A percentile compares a stretch with the other conserved stretches of the same genome.
These are phyloP conservation scores for Acacia pycnantha DNA, from an alignment of 331 rosid species.

Conservation along the genomic window DNA sequence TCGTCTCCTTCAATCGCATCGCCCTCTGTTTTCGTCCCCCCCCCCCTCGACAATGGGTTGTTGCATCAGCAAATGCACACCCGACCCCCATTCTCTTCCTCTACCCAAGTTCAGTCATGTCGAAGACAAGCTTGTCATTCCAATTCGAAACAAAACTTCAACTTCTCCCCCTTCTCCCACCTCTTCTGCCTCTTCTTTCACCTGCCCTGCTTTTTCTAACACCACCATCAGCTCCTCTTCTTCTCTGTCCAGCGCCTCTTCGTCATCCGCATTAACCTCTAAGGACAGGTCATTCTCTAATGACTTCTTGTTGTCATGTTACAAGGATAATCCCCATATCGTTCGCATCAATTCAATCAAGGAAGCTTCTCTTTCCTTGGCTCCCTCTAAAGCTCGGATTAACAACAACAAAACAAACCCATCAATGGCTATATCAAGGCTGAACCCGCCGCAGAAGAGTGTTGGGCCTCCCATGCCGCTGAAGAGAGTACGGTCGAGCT, in stretches of 20 bases:
- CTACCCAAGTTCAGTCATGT: neutral
- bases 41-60: conserved; percentile 45
- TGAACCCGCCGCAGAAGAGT: neutral
- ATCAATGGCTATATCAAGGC: neutral
- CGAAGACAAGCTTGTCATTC: conserved; percentile 52
- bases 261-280: conserved; percentile 39
- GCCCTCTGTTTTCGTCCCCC: neutral
- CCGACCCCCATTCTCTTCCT: conserved; percentile 28
- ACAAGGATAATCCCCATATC: conserved; percentile 70
- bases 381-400: conserved; percentile 10
- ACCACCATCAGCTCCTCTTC: conserved; percentile 44
- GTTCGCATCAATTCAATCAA: conserved; percentile 59
- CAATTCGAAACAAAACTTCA: conserved; percentile 42
- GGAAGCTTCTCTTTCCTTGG: conserved; percentile 33
- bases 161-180: conserved; percentile 42
- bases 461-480: neutral
- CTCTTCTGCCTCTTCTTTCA: conserved; percentile 33
- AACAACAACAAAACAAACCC: neutral
- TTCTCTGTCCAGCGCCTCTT: conserved; percentile 27
- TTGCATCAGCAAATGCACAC: conserved; percentile 71
- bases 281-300: conserved; percentile 68
- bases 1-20: neutral
- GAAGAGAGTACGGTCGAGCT: neutral
- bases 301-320: conserved; percentile 62
- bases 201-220: conserved; percentile 40